These are phyloP conservation scores for Ustilago vetiveriae DNA, from an alignment of 1,284 basidiomycete genomes.

Conservation along the genomic window DNA sequence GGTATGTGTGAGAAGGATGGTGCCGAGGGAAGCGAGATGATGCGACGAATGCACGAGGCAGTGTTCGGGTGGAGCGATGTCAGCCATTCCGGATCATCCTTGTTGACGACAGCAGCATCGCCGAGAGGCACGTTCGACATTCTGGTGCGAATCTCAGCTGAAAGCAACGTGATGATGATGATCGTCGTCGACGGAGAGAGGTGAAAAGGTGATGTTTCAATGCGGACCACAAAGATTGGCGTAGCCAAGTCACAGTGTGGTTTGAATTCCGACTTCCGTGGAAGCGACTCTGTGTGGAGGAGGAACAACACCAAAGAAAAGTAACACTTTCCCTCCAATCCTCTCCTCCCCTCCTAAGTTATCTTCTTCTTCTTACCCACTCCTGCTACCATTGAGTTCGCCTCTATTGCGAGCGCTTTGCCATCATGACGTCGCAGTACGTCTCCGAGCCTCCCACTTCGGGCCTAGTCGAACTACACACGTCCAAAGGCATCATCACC, in stretches of 20 bases:
- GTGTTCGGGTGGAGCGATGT: constrained; percentile 7
- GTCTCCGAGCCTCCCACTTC: constrained; percentile 73
- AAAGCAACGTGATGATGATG: too few relatives aligned
- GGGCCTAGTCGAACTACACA: constrained; percentile 86
- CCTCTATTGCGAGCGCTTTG: too few relatives aligned
- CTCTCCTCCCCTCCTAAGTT: not conserved
- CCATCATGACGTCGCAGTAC: constrained; percentile 52
- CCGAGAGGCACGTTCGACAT: too few relatives aligned
- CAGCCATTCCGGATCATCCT: constrained; percentile 14
- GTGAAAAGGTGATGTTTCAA: too few relatives aligned
- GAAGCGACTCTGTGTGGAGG: constrained; percentile 6
- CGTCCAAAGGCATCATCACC: constrained; percentile 73
- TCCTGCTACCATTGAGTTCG: too few relatives aligned
- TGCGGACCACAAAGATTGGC: too few relatives aligned
- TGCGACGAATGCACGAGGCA: constrained; percentile 21
- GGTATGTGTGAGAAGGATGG: constrained; percentile 29
- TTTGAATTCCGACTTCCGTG: constrained; percentile 17
- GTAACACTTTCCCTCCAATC: constrained; percentile 2
- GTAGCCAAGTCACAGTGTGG: too few relatives aligned
- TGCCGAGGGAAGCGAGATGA: constrained; percentile 13
- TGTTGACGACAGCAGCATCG: not conserved
- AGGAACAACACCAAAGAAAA: not conserved
- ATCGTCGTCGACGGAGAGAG: too few relatives aligned
- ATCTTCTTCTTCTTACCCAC: too few relatives aligned
- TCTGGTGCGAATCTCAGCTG: too few relatives aligned